These are phyloP conservation scores for Gossypium longicalyx DNA, from an alignment of 345 rosid species.

Conservation along the genomic window DNA sequence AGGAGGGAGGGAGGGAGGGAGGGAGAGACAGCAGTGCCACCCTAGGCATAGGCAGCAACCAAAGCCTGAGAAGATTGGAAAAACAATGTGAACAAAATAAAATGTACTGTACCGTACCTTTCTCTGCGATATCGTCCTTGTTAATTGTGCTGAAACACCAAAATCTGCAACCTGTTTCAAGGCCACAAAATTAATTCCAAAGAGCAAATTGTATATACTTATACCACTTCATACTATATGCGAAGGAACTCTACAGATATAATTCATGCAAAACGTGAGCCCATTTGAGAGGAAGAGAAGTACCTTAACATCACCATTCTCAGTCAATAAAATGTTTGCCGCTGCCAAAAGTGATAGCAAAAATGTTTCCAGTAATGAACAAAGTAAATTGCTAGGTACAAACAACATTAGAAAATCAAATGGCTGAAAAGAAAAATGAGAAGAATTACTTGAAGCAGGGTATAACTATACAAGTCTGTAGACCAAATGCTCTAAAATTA, in stretches of 20 bases:
- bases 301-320: slow-evolving; percentile 99
- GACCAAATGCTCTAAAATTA: background rate
- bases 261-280: background rate
- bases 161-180: slow-evolving; percentile 92
- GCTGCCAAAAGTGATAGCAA: slow-evolving; percentile 52
- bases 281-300: slow-evolving; percentile 12
- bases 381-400: slow-evolving; percentile 16
- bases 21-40: background rate
- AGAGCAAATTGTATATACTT: slow-evolving; percentile 15
- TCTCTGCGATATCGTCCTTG: slow-evolving; percentile 98
- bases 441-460: background rate
- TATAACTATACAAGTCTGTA: background rate
- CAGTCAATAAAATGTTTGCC: slow-evolving; percentile 86
- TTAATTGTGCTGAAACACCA: slow-evolving; percentile 98
- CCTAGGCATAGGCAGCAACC: background rate
- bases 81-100: slow-evolving; percentile 15
- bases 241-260: slow-evolving; percentile 8
- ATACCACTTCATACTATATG: slow-evolving; percentile 5
- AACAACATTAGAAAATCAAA: background rate
- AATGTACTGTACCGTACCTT: slow-evolving; percentile 70
- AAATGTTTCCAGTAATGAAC: slow-evolving; percentile 26
- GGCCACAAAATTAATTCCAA: slow-evolving; percentile 24
- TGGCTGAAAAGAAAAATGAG: background rate
- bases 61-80: background rate
- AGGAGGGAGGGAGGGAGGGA: background rate